phyloP scores from a whole-genome alignment of 805 yeast genomes.

The Clavispora santaluciae region DNA sequence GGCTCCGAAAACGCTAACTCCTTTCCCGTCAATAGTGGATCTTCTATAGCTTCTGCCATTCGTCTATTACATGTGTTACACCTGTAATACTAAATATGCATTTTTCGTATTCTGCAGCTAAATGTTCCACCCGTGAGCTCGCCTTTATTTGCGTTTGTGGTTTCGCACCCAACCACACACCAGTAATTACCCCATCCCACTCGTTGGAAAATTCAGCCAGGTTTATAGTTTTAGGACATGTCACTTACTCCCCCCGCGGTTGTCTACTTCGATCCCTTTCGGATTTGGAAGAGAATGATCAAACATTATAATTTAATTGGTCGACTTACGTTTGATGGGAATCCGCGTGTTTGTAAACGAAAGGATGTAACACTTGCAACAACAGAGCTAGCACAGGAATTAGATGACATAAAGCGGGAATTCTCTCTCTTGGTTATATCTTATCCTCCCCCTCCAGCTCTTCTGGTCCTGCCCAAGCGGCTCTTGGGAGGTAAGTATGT shows the following conservation, averaged over 20 bases:
- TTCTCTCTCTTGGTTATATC: neutral
- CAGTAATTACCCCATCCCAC: no score
- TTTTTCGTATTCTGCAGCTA: no score
- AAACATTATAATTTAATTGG: neutral
- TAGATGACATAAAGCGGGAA: neutral
- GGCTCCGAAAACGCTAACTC: no score
- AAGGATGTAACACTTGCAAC: neutral
- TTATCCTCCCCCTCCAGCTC: neutral
- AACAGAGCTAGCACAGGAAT: neutral
- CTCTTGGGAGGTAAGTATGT: neutral
- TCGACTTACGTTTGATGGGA: neutral
- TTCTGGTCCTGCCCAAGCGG: neutral
- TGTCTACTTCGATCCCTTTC: neutral
- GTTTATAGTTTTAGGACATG: no score
- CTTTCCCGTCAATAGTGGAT: no score
- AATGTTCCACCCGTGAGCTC: no score
- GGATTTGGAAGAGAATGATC: neutral
- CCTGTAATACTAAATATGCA: no score
- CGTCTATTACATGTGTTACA: no score
- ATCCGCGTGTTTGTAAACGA: neutral
- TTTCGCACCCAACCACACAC: neutral
- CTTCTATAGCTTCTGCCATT: no score
- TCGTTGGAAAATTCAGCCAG: no score
- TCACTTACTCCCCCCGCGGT: neutral
- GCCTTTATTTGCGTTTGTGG: neutral